Conservation (phyloP, 208 protist species). For the Leishmania mexicana region DNA sequence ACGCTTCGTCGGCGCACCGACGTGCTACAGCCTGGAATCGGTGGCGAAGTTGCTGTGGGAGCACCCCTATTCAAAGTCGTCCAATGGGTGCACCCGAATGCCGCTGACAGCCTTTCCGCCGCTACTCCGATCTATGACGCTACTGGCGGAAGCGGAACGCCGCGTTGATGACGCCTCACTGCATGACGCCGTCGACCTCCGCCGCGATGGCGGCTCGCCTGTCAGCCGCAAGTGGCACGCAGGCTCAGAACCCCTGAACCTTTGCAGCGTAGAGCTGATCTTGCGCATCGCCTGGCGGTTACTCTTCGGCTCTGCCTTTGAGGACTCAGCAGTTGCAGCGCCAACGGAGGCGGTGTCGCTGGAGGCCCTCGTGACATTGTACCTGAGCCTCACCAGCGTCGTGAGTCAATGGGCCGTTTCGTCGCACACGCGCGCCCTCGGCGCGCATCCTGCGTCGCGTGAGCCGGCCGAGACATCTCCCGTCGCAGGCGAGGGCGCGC, state of each 20-base stretch:
- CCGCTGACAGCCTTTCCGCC: constrained; percentile 1
- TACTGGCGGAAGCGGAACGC: constrained; percentile 10
- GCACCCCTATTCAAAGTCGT: neutral
- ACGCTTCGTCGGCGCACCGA: neutral
- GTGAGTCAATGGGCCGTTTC: neutral
- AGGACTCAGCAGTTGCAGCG: neutral
- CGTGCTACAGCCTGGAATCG: neutral
- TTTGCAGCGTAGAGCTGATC: neutral
- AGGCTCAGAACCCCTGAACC: neutral
- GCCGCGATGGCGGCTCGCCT: neutral
- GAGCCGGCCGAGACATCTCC: neutral
- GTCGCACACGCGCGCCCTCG: neutral
- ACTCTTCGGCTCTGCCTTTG: neutral
- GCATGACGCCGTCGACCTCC: neutral
- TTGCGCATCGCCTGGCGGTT: constrained; percentile 6
- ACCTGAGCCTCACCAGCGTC: constrained; percentile 6
- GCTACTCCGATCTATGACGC: constrained; percentile 8
- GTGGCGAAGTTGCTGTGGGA: neutral
- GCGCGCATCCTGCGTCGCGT: neutral
- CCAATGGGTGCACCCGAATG: neutral
- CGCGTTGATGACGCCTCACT: neutral
- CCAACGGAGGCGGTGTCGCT: constrained; percentile 2
- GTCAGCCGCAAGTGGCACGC: neutral
- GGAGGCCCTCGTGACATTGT: constrained; percentile 24
- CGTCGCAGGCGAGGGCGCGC: too few species aligned